phyloP scores from a whole-genome alignment of 2,329 filamentous ascomycete species.

The Aspergillus sp. region DNA sequence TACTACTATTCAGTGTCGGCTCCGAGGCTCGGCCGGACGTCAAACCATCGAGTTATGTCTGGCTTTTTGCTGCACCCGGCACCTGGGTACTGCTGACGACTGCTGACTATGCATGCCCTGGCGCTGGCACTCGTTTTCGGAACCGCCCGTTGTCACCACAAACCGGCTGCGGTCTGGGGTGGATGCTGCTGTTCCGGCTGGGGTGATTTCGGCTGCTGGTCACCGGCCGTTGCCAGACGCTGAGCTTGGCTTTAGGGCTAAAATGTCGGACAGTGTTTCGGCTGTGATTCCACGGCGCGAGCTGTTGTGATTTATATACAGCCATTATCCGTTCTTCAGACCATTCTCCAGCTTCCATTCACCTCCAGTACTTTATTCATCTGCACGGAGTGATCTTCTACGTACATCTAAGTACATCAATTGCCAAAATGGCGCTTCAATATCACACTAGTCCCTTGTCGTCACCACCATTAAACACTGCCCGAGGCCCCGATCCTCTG shows the following conservation, averaged over 20 bases:
- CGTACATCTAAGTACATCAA: background rate
- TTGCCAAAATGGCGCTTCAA: background rate
- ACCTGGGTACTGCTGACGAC: background rate
- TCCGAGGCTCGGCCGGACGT: slow-evolving; percentile 16
- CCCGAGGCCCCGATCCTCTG: slow-evolving; percentile 24
- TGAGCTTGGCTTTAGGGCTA: background rate
- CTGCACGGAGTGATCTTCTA: background rate
- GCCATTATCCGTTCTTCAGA: background rate
- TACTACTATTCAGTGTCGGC: slow-evolving; percentile 3
- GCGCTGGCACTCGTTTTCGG: slow-evolving; percentile 1
- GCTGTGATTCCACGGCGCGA: background rate
- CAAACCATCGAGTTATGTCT: background rate
- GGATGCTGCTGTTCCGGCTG: slow-evolving; percentile 17
- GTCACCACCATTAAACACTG: too few relatives aligned
- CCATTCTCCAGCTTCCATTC: background rate
- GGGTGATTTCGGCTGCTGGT: slow-evolving; percentile 16
- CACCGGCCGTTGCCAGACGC: slow-evolving; percentile 7
- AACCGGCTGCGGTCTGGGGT: background rate
- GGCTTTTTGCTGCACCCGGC: too few relatives aligned
- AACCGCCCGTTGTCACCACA: background rate
- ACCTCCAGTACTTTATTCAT: background rate
- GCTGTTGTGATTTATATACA: background rate
- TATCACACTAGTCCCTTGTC: background rate
- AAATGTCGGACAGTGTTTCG: background rate
- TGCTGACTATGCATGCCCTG: background rate